phyloP scores from a whole-genome alignment of 1,284 basidiomycete species.

The Papiliotrema flavescens region DNA sequence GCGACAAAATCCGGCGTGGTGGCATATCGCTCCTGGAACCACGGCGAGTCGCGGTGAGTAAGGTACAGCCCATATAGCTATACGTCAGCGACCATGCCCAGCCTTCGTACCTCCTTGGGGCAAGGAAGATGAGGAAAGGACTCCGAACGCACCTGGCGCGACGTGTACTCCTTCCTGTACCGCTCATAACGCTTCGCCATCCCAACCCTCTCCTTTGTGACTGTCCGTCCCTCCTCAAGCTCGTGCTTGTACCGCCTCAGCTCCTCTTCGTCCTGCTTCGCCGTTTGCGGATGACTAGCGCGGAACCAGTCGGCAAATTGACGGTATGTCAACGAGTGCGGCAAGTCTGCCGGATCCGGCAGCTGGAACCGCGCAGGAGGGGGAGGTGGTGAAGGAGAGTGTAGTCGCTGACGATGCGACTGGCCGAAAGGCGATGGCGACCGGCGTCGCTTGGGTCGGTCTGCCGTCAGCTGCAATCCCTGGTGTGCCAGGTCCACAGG shows the following conservation, averaged over 20 bases:
- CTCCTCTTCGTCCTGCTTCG: conserved; percentile 48
- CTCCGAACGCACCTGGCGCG: conserved; percentile 63
- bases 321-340: conserved; percentile 74
- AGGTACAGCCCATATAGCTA: conserved; percentile 81
- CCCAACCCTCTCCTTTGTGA: conserved; percentile 56
- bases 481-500: not conserved
- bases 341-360: conserved; percentile 72
- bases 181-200: conserved; percentile 69
- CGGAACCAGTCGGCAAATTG: conserved; percentile 90
- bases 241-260: conserved; percentile 17
- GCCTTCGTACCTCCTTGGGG: not conserved
- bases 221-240: conserved; percentile 19
- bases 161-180: conserved; percentile 82
- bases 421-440: conserved; percentile 77
- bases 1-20: conserved; percentile 63
- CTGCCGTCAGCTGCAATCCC: conserved; percentile 9
- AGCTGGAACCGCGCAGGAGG: conserved; percentile 9
- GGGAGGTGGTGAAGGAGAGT: conserved; percentile 31
- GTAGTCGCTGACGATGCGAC: conserved; percentile 27
- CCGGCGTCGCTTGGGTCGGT: conserved; percentile 68
- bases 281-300: conserved; percentile 68
- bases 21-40: conserved; percentile 94
- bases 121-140: not conserved
- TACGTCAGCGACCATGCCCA: not conserved
- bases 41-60: conserved; percentile 81